Conservation (phyloP, 768 basidiomycete species). For the Gautieria morchelliformis region DNA sequence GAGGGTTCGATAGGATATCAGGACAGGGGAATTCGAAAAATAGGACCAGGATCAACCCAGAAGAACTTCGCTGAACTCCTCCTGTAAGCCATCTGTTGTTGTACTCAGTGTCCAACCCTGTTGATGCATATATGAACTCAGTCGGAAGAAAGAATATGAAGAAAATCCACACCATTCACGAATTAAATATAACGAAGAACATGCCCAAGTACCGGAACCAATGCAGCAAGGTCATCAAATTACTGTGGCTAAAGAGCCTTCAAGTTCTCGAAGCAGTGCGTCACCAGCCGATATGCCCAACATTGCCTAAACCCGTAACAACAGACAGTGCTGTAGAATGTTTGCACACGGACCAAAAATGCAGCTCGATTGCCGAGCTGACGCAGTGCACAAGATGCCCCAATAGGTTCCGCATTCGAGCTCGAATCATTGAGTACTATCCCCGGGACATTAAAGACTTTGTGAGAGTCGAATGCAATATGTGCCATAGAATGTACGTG, state of each 20-base stretch:
- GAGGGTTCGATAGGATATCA: not conserved
- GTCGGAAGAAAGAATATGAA: constrained; percentile 12
- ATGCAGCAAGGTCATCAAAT: constrained; percentile 1
- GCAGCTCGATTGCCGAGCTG: constrained; percentile 30
- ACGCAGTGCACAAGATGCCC: constrained; percentile 23
- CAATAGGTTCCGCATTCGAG: constrained; percentile 33
- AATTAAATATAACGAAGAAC: not conserved
- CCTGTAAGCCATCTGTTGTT: constrained; percentile 31
- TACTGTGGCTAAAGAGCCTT: constrained; percentile 6
- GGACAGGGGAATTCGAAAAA: constrained; percentile 24
- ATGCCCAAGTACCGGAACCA: not conserved
- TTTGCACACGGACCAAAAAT: constrained; percentile 4
- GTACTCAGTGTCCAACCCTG: constrained; percentile 13
- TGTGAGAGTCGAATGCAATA: constrained; percentile 38
- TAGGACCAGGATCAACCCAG: constrained; percentile 30
- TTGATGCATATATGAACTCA: not conserved
- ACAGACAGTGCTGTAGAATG: constrained; percentile 3
- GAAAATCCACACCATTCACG: not conserved
- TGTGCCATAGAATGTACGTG: constrained; percentile 42
- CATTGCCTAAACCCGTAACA: not conserved
- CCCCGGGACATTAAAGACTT: constrained; percentile 42
- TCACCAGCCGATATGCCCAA: not conserved
- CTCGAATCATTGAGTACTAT: constrained; percentile 45
- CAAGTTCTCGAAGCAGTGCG: not conserved
- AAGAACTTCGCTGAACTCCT: constrained; percentile 34